phyloP scores from a whole-genome alignment of 108 stramenopile genomes.

The Poteriospumella lacustris region DNA sequence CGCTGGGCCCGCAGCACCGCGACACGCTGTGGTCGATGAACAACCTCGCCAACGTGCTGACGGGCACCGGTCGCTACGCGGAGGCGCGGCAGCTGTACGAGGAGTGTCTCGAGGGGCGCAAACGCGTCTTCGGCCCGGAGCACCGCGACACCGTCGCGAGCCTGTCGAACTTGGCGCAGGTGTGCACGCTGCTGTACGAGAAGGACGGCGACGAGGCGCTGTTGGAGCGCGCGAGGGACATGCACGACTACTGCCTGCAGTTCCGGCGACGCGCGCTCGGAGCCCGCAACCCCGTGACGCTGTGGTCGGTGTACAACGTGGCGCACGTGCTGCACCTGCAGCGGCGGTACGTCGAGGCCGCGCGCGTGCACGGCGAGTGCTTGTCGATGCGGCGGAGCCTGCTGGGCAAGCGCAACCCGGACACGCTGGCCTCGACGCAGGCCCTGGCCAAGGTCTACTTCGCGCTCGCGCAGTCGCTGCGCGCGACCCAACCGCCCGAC shows the following conservation, averaged over 20 bases:
- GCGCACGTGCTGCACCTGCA: too few species aligned
- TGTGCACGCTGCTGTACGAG: background rate
- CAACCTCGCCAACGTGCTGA: background rate
- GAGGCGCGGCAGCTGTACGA: too few species aligned
- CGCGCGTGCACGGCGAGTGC: too few species aligned
- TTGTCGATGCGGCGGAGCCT: background rate
- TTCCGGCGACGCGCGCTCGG: too few species aligned
- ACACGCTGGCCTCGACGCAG: background rate
- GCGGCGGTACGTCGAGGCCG: too few species aligned
- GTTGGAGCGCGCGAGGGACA: too few species aligned
- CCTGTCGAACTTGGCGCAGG: slow-evolving; percentile 1
- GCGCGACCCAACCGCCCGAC: too few species aligned
- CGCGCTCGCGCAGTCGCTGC: too few species aligned
- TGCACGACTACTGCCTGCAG: too few species aligned
- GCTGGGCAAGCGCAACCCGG: too few species aligned
- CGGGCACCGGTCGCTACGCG: background rate
- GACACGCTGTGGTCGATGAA: background rate
- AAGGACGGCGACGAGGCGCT: background rate
- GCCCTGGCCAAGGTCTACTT: background rate
- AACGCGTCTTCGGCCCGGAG: background rate
- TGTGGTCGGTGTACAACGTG: too few species aligned
- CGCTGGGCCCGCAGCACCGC: slow-evolving; percentile 5
- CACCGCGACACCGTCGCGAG: slow-evolving; percentile 16
- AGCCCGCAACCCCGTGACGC: too few species aligned
- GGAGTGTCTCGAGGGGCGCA: background rate